Conservation (phyloP, 2,329 filamentous ascomycete genomes). For the Biscogniauxia sp. region DNA sequence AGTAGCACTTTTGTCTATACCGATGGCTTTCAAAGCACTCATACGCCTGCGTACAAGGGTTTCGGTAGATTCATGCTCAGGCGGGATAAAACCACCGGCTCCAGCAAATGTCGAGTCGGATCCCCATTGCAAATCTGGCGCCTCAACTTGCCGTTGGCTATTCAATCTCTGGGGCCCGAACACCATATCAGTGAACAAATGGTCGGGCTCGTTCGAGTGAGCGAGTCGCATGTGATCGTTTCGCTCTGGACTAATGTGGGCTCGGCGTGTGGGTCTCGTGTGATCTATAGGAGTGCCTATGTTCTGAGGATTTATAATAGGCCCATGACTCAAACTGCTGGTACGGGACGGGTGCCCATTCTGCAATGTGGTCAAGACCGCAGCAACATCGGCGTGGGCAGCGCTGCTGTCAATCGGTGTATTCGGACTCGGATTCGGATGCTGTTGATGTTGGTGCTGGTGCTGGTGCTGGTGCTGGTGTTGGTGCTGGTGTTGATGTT, state of each 20-base stretch:
- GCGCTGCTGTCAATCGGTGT: slow-evolving; percentile 25
- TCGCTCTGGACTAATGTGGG: slow-evolving; percentile 17
- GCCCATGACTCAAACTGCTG: slow-evolving; percentile 15
- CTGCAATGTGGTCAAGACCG: slow-evolving; percentile 30
- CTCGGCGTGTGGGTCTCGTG: slow-evolving; percentile 14
- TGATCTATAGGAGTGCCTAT: slow-evolving; percentile 17
- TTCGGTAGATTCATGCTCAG: slow-evolving; percentile 55
- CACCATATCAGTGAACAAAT: slow-evolving; percentile 42
- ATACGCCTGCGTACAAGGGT: slow-evolving; percentile 55
- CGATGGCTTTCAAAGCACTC: slow-evolving; percentile 55
- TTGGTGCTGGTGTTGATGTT: slow-evolving; percentile 14
- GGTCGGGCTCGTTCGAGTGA: slow-evolving; percentile 20
- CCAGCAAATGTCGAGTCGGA: slow-evolving; percentile 64
- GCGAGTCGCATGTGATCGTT: slow-evolving; percentile 23
- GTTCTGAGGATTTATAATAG: slow-evolving; percentile 19
- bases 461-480: slow-evolving; percentile 17
- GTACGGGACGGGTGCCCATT: slow-evolving; percentile 17
- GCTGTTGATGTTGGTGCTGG: slow-evolving; percentile 16
- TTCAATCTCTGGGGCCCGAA: slow-evolving; percentile 29
- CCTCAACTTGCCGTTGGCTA: slow-evolving; percentile 32
- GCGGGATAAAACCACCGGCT: slow-evolving; percentile 58
- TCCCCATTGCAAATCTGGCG: slow-evolving; percentile 59
- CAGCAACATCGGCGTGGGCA: slow-evolving; percentile 27
- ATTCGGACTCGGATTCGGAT: slow-evolving; percentile 15
- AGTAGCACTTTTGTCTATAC: slow-evolving; percentile 54